These are phyloP conservation scores for Candolleomyces aberdarensis DNA, from an alignment of 768 basidiomycete genomes.

Conservation along the genomic window DNA sequence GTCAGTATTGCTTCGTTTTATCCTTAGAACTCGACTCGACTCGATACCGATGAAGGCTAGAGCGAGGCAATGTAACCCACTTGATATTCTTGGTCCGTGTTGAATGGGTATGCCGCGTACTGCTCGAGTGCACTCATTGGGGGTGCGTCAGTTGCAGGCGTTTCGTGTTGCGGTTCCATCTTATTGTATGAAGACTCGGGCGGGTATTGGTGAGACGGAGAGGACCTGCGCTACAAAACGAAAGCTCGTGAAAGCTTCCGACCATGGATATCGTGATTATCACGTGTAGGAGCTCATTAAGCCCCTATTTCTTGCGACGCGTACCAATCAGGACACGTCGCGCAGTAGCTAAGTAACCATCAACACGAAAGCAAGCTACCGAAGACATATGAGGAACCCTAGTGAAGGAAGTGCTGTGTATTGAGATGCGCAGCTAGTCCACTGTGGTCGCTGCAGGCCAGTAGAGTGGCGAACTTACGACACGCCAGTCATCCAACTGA, in stretches of 20 bases:
- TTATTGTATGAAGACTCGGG: neutral
- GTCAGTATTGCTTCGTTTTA: neutral
- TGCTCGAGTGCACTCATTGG: conserved; percentile 12
- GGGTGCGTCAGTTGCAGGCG: neutral
- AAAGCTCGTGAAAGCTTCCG: neutral
- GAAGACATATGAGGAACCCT: too few relatives aligned
- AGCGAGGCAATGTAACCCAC: conserved; percentile 27
- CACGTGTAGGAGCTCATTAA: too few relatives aligned
- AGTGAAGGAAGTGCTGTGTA: too few relatives aligned
- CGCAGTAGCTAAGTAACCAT: too few relatives aligned
- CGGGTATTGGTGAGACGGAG: neutral
- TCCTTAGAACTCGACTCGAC: neutral
- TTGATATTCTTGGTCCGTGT: conserved; percentile 56
- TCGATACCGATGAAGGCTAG: too few relatives aligned
- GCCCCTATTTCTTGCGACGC: too few relatives aligned
- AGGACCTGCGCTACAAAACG: neutral
- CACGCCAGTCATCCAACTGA: neutral
- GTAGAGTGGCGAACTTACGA: too few relatives aligned
- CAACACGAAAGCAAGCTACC: too few relatives aligned
- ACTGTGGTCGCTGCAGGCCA: too few relatives aligned
- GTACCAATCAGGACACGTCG: too few relatives aligned
- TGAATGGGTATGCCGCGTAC: conserved; percentile 50
- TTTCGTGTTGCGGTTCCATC: neutral
- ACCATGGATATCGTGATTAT: neutral
- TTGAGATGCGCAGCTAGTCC: too few relatives aligned